A percentile compares a stretch with the other conserved stretches of the same genome.
These are phyloP conservation scores for Lepiota venenata DNA, from an alignment of 768 basidiomycete species.

Conservation along the genomic window DNA sequence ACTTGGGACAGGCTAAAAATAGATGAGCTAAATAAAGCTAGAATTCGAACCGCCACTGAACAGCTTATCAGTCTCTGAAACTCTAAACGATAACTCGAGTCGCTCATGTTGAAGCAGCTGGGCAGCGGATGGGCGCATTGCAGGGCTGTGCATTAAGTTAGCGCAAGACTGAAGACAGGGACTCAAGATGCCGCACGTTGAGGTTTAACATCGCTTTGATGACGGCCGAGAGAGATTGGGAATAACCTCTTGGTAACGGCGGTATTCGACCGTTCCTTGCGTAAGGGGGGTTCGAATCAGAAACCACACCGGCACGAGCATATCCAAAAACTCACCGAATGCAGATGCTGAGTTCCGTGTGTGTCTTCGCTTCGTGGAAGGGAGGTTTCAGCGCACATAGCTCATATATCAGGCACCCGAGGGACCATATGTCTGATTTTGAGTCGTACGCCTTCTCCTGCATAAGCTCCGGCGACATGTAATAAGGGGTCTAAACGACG, in stretches of 20 bases:
- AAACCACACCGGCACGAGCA: neutral
- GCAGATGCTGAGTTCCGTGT: constrained; percentile 76
- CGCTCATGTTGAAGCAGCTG: constrained; percentile 82
- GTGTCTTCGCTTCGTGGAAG: constrained; percentile 91
- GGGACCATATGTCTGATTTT: constrained; percentile 98
- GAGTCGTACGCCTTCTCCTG: constrained; percentile 97
- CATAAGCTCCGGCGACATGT: constrained; percentile 99
- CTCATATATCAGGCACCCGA: constrained; percentile 96
- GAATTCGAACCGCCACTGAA: constrained; percentile 26
- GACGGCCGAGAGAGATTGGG: constrained; percentile 61
- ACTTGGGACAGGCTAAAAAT: constrained; percentile 54
- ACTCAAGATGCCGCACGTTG: constrained; percentile 47
- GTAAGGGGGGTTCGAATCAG: neutral
- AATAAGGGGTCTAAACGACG: constrained; percentile 82
- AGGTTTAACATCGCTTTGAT: constrained; percentile 88
- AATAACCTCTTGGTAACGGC: constrained; percentile 82
- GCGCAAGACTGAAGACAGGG: neutral
- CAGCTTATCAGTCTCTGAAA: constrained; percentile 79
- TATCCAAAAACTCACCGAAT: constrained; percentile 52
- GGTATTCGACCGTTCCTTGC: constrained; percentile 88
- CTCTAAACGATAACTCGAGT: constrained; percentile 64
- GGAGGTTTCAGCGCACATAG: constrained; percentile 92
- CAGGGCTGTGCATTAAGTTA: constrained; percentile 51
- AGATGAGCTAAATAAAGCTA: neutral
- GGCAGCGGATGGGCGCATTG: constrained; percentile 80